Base-by-base conservation (phyloP, 2,329 filamentous ascomycete species). In the Colletotrichum karsti region DNA sequence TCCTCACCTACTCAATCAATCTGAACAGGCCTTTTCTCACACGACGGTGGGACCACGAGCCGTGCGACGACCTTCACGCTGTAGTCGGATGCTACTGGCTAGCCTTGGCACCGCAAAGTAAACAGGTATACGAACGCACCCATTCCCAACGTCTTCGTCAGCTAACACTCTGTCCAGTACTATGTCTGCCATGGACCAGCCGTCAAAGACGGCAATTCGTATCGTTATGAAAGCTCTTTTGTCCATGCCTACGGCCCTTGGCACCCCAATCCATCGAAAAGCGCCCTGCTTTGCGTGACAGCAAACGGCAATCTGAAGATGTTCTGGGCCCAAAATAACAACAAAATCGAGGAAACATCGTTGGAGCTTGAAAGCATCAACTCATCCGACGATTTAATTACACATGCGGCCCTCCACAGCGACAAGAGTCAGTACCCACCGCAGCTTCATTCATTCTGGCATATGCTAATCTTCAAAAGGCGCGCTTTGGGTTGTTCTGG, bases 41-140 rank as follows among this genome's bases (percentile, higher is more conserved):
- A 55, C 87, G 90, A 44, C 87, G 85, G 62, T 91, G 90, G 79
- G 86, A 90, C 24, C 78, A 84, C n/a, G 94, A 95, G 74, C 80
- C 87, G 2, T 83, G 91, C 59, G 92, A 94, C 73, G 93, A 97
- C 76, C 84, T 93, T 39, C 90, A 92, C 71, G 88, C 91, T 55
- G 84, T 97, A 5, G 93, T 97, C 7, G 96, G 95, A 4, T 88
- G 94, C 77, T 92, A 93, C 79, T 99, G 96, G 96, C 83, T 98
- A 61, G 83, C 85, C n/a, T 83, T 90, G 24, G 82, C 86, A 28
- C 84, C 86, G 4, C 74, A 76, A n/a, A 77, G 76, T 73, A 79
- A 81, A 72, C 79, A 83, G 74, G 81, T 81, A 71, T 54, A 72
- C 58, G 24, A 8, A n/a, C n/a, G n/a, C n/a, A n/a, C n/a, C 6